phyloP scores from a whole-genome alignment of 495 filamentous ascomycete genomes.

The Daldinia grandis region DNA sequence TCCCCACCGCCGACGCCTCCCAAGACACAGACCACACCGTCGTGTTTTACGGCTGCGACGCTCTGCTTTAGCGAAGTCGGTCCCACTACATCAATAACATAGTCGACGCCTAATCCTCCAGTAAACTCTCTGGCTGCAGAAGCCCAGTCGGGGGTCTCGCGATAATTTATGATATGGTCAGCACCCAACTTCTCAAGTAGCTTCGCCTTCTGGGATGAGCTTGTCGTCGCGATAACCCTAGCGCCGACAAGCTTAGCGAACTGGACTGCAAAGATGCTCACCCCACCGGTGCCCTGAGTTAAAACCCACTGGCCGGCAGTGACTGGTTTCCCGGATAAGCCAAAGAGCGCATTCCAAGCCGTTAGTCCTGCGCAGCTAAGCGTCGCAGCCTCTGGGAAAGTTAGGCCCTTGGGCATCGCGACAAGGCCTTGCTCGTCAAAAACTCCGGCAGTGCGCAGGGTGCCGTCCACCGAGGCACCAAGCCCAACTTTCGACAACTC shows the following conservation, averaged over 20 bases:
- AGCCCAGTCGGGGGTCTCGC: slow-evolving; percentile 67
- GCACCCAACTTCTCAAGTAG: slow-evolving; percentile 55
- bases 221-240: slow-evolving; percentile 53
- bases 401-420: slow-evolving; percentile 31
- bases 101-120: slow-evolving; percentile 62
- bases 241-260: slow-evolving; percentile 52
- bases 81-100: slow-evolving; percentile 68
- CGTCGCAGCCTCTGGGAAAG: slow-evolving; percentile 34
- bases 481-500: slow-evolving; percentile 17
- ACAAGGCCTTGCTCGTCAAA: slow-evolving; percentile 45
- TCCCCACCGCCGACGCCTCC: slow-evolving; percentile 61
- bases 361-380: slow-evolving; percentile 44
- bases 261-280: slow-evolving; percentile 48
- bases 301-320: slow-evolving; percentile 43
- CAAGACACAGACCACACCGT: slow-evolving; percentile 65
- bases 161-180: slow-evolving; percentile 67
- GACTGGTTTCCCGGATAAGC: slow-evolving; percentile 20
- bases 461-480: slow-evolving; percentile 39
- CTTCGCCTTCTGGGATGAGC: slow-evolving; percentile 45
- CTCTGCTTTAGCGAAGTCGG: slow-evolving; percentile 62
- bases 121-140: slow-evolving; percentile 66
- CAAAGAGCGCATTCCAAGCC: slow-evolving; percentile 53
- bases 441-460: slow-evolving; percentile 24
- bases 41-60: slow-evolving; percentile 60
- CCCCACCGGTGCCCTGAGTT: slow-evolving; percentile 49